A percentile compares a stretch with the other conserved stretches of the same genome.
Evolutionary conservation across 2,329 filamentous ascomycete genomes (phyloP).

Genomic region (Alternaria dauci): DNA sequence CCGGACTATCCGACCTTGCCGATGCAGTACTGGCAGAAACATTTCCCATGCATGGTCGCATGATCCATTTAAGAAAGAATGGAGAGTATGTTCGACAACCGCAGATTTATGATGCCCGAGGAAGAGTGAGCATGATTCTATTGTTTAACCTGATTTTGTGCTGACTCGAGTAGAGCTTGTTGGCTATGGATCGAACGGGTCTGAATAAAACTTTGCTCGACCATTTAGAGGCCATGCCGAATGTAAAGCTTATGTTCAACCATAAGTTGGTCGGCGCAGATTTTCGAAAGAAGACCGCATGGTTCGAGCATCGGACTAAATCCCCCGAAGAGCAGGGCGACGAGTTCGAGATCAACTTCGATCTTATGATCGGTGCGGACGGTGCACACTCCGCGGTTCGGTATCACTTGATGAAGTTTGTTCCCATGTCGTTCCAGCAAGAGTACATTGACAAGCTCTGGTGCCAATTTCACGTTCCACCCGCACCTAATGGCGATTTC

Average conservation of each 20-base stretch:
- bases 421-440: slow-evolving; percentile 88
- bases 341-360: slow-evolving; percentile 86
- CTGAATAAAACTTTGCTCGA: slow-evolving; percentile 87
- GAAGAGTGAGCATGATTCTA: slow-evolving; percentile 68
- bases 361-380: slow-evolving; percentile 93
- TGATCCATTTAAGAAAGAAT: slow-evolving; percentile 82
- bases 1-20: slow-evolving; percentile 72
- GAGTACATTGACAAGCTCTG: slow-evolving; percentile 96
- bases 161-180: slow-evolving; percentile 70
- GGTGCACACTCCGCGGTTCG: slow-evolving; percentile 91
- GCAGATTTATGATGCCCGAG: slow-evolving; percentile 91
- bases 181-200: slow-evolving; percentile 82
- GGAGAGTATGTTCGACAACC: slow-evolving; percentile 76
- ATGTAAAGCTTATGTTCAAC: slow-evolving; percentile 91
- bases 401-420: slow-evolving; percentile 95
- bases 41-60: slow-evolving; percentile 93
- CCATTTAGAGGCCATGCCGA: slow-evolving; percentile 81
- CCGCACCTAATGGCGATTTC: slow-evolving; percentile 65
- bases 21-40: slow-evolving; percentile 78
- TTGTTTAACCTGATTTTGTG: background rate
- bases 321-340: slow-evolving; percentile 35
- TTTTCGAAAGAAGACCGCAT: slow-evolving; percentile 79
- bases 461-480: slow-evolving; percentile 90
- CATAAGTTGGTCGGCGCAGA: slow-evolving; percentile 93
- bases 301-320: slow-evolving; percentile 73